Evolutionary conservation across 306 rosid species (phyloP).

Genomic region (Lotus japonicus): DNA sequence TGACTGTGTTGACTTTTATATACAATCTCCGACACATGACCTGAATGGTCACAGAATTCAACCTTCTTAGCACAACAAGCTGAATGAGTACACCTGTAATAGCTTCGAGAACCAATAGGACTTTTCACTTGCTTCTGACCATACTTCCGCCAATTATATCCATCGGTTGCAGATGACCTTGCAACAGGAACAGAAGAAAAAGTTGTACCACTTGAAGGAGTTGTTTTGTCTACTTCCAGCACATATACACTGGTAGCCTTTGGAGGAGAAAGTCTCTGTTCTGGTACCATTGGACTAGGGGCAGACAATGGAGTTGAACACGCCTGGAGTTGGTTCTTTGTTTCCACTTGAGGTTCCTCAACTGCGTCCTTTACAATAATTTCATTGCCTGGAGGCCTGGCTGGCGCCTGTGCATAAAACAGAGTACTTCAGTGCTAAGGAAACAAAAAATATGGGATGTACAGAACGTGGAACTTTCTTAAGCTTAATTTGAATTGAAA

Average conservation of each 20-base stretch:
- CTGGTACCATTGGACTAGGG: conserved; percentile 36
- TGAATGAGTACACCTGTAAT: conserved; percentile 67
- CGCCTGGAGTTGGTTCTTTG: conserved; percentile 40
- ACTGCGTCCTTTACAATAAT: conserved; percentile 7
- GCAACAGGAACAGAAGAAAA: conserved; percentile 34
- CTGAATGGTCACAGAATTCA: conserved; percentile 64
- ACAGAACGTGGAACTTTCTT: neutral
- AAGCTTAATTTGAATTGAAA: neutral
- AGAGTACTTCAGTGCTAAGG: neutral
- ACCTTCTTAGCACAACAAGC: conserved; percentile 74
- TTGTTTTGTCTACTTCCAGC: conserved; percentile 26
- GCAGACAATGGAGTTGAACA: conserved; percentile 31
- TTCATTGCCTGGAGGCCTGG: conserved; percentile 18
- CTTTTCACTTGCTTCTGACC: conserved; percentile 96
- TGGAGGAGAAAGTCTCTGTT: conserved; percentile 25
- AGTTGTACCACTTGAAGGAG: conserved; percentile 27
- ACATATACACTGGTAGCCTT: conserved; percentile 23
- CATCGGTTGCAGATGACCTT: conserved; percentile 61
- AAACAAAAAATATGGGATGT: neutral
- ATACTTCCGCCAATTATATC: conserved; percentile 89
- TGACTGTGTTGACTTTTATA: conserved; percentile 72
- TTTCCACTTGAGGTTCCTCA: conserved; percentile 31
- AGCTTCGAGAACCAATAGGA: conserved; percentile 79
- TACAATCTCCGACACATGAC: conserved; percentile 48
- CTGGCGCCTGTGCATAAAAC: conserved; percentile 32